Conservation (phyloP, 75 land plant genomes). For the Selaginella tamariscina region DNA sequence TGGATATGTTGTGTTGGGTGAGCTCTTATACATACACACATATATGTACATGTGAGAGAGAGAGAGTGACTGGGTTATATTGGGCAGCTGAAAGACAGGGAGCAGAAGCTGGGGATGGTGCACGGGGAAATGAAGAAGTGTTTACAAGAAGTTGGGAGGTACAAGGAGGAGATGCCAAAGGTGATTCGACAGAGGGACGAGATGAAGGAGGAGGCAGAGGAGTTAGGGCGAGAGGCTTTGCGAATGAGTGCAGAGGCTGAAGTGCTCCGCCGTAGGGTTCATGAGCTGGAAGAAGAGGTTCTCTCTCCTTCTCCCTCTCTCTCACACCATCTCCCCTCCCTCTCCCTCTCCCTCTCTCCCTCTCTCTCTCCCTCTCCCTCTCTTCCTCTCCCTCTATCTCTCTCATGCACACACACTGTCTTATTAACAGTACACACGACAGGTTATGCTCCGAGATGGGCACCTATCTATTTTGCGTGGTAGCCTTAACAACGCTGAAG, state of each 20-base stretch:
- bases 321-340: too few species aligned
- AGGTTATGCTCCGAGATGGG: slow-evolving; percentile 74
- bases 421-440: too few species aligned
- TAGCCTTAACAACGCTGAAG: background rate
- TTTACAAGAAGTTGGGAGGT: slow-evolving; percentile 21
- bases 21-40: too few species aligned
- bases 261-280: slow-evolving; percentile 49
- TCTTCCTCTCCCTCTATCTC: too few species aligned
- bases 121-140: slow-evolving; percentile 8
- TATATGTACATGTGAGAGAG: too few species aligned
- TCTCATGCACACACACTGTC: too few species aligned
- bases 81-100: slow-evolving; percentile 13
- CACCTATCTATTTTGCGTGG: slow-evolving; percentile 52
- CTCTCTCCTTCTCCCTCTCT: too few species aligned
- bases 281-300: slow-evolving; percentile 75
- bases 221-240: slow-evolving; percentile 54
- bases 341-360: too few species aligned
- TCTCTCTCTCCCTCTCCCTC: too few species aligned
- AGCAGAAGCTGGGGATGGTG: slow-evolving; percentile 24
- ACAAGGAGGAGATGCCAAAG: slow-evolving; percentile 40
- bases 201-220: slow-evolving; percentile 64
- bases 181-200: slow-evolving; percentile 57
- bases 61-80: too few species aligned
- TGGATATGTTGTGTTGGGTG: too few species aligned
- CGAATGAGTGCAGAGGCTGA: slow-evolving; percentile 47